These are phyloP conservation scores for Hypoxylon sp. DNA, from an alignment of 2,329 filamentous ascomycete species.

Conservation along the genomic window DNA sequence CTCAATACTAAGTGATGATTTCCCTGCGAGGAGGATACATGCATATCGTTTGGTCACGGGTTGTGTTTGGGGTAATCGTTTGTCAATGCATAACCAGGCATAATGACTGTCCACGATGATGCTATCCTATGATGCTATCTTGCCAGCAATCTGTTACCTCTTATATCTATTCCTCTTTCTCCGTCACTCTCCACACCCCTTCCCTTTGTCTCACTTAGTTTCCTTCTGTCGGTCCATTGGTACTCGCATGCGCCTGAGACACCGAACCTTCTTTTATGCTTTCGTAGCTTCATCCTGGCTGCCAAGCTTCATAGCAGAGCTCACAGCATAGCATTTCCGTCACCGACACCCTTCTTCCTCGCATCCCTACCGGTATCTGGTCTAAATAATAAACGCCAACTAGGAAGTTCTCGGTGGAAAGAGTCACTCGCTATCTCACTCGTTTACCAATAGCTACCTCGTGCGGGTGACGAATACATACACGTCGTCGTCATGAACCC, in stretches of 20 bases:
- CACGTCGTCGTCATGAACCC: slow-evolving; percentile 51
- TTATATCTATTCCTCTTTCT: slow-evolving; percentile 16
- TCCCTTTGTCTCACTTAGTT: not conserved
- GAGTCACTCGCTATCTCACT: not conserved
- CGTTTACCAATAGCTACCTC: not conserved
- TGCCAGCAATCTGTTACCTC: not conserved
- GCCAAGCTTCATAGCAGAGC: slow-evolving; percentile 24
- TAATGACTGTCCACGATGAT: slow-evolving; percentile 4
- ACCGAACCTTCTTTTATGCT: slow-evolving; percentile 18
- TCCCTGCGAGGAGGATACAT: slow-evolving; percentile 28
- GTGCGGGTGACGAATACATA: slow-evolving; percentile 2
- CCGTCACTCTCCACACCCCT: not conserved
- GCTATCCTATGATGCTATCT: slow-evolving; percentile 5
- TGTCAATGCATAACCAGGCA: not conserved
- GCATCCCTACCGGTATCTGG: not conserved
- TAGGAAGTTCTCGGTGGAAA: slow-evolving; percentile 6
- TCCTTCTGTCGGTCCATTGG: not conserved
- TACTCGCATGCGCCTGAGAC: slow-evolving; percentile 17
- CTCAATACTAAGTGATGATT: slow-evolving; percentile 2
- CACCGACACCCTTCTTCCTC: not conserved
- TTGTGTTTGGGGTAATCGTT: slow-evolving; percentile 24
- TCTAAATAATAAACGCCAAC: slow-evolving; percentile 1
- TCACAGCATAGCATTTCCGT: not conserved
- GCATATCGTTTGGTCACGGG: slow-evolving; percentile 32
- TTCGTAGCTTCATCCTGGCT: slow-evolving; percentile 13